Evolutionary conservation across 805 yeast genomes (phyloP).

Genomic region (Wickerhamomyces pijperi): DNA sequence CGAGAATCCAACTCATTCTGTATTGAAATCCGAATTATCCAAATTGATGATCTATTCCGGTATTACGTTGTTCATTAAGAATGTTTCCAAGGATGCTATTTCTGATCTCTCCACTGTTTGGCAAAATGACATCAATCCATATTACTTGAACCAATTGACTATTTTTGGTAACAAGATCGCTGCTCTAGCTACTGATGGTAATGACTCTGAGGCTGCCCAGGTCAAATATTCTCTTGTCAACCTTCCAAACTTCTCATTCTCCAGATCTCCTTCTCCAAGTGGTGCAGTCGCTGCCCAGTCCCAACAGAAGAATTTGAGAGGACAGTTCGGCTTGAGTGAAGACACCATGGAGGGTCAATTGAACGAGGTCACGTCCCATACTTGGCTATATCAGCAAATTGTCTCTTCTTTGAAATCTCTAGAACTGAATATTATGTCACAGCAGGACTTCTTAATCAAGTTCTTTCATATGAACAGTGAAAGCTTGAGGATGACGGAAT

Average conservation of each 20-base stretch:
- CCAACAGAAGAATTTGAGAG: conserved; percentile 11
- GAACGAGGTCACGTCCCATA: background rate
- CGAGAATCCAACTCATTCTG: conserved; percentile 2
- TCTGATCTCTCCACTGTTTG: conserved; percentile 29
- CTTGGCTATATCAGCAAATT: conserved; percentile 1
- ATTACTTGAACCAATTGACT: conserved; percentile 24
- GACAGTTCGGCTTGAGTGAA: conserved; percentile 10
- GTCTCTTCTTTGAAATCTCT: conserved; percentile 21
- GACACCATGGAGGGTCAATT: background rate
- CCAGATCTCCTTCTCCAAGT: background rate
- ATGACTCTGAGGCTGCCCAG: background rate
- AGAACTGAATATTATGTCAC: conserved; percentile 23
- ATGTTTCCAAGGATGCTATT: conserved; percentile 38
- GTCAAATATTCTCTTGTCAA: background rate
- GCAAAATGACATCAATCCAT: conserved; percentile 22
- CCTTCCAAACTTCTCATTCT: background rate
- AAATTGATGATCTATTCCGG: conserved; percentile 36
- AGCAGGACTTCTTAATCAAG: conserved; percentile 29
- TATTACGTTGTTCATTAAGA: conserved; percentile 46
- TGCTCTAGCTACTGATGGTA: conserved; percentile 1
- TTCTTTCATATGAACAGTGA: conserved; percentile 30
- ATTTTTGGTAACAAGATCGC: conserved; percentile 20
- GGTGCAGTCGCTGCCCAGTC: background rate
- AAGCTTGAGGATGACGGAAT: conserved; percentile 22
- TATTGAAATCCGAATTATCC: conserved; percentile 16